Conservation (phyloP, 2,329 filamentous ascomycete species). For the Aschersonia sp. region DNA sequence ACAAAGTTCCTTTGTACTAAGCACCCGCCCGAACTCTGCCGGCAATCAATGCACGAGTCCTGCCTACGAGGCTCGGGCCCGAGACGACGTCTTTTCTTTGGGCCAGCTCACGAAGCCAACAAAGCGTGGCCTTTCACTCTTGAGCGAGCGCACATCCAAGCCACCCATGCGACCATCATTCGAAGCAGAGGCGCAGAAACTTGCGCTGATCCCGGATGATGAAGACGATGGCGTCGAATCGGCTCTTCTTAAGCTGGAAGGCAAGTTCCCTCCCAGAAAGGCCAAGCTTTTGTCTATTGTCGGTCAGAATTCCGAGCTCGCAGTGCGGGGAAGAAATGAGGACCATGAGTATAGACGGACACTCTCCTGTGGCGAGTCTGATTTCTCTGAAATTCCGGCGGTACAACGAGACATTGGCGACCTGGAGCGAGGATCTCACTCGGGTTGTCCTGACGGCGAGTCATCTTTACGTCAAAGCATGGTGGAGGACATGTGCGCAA, state of each 20-base stretch:
- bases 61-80: conserved; percentile 2
- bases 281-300: conserved; percentile 19
- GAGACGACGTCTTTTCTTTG: conserved; percentile 37
- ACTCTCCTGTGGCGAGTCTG: background rate
- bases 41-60: conserved; percentile 9
- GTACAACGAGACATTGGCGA: no score
- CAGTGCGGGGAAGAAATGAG: background rate
- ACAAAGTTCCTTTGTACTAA: conserved; percentile 39
- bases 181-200: conserved; percentile 72
- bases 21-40: conserved; percentile 18
- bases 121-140: conserved; percentile 35
- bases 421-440: background rate
- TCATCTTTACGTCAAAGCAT: background rate
- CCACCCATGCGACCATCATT: conserved; percentile 61
- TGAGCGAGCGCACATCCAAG: conserved; percentile 48
- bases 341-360: background rate
- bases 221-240: conserved; percentile 72
- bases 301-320: conserved; percentile 7
- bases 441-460: background rate
- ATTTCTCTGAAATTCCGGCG: background rate
- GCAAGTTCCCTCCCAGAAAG: conserved; percentile 52
- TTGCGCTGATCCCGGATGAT: conserved; percentile 80
- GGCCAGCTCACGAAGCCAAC: conserved; percentile 37
- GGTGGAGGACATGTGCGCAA: background rate
- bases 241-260: conserved; percentile 83